Percentiles rank a stretch among this genome's conserved stretches.
phyloP scores from a whole-genome alignment of 129 eudicot genomes.

The Tanacetum coccineum region DNA sequence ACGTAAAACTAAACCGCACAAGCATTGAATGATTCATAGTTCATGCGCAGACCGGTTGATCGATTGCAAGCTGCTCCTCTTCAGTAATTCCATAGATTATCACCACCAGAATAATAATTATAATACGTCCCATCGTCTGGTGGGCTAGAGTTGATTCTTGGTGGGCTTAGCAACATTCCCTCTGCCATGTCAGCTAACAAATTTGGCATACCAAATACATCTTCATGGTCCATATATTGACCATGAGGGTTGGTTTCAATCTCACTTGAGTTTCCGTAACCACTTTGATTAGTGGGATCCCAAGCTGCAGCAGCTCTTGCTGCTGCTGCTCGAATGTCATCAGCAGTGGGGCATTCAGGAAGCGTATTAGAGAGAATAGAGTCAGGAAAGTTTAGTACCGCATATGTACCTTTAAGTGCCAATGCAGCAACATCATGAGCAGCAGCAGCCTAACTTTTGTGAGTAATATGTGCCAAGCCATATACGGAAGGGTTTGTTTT shows the following conservation, averaged over 20 bases:
- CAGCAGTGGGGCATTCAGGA: slow-evolving; percentile 42
- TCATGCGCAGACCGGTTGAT: slow-evolving; percentile 20
- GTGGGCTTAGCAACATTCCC: slow-evolving; percentile 65
- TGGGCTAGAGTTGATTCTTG: slow-evolving; percentile 23
- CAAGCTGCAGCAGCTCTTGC: slow-evolving; percentile 68
- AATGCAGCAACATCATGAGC: slow-evolving; percentile 46
- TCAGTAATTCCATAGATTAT: slow-evolving; percentile 42
- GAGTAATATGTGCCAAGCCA: slow-evolving; percentile 50
- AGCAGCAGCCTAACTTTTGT: slow-evolving; percentile 47
- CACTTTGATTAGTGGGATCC: slow-evolving; percentile 10
- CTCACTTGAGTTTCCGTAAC: background rate
- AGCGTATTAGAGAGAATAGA: slow-evolving; percentile 47
- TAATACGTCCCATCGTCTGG: slow-evolving; percentile 17
- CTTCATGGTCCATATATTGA: slow-evolving; percentile 41
- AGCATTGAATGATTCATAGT: too few species aligned
- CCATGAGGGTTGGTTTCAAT: background rate
- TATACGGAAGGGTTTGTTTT: slow-evolving; percentile 33
- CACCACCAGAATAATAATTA: slow-evolving; percentile 2
- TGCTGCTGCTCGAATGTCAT: slow-evolving; percentile 71
- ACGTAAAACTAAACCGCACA: background rate
- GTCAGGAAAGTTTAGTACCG: slow-evolving; percentile 66
- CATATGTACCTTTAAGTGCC: slow-evolving; percentile 51
- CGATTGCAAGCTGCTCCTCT: background rate
- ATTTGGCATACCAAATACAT: slow-evolving; percentile 48
- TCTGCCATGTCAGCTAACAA: slow-evolving; percentile 55